phyloP scores from a whole-genome alignment of 176 grass and related monocot genomes.

The Dactylis glomerata region DNA sequence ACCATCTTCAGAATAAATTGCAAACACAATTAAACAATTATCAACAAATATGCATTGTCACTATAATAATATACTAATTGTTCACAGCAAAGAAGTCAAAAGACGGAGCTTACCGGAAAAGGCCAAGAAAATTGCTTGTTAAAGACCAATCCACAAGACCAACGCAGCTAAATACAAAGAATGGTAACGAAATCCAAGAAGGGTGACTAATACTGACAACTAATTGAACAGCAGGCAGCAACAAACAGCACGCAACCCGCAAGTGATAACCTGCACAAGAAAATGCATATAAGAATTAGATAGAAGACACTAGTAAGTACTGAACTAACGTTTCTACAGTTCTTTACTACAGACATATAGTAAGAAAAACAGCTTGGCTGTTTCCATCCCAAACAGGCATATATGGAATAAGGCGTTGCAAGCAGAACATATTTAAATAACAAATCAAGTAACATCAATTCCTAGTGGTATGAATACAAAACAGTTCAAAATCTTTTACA shows the following conservation, averaged over 20 bases:
- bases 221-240: constrained; percentile 83
- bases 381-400: not conserved
- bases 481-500: not conserved
- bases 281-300: constrained; percentile 40
- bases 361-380: not conserved
- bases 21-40: constrained; percentile 27
- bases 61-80: constrained; percentile 11
- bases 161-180: constrained; percentile 97
- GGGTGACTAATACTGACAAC: constrained; percentile 92
- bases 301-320: not conserved
- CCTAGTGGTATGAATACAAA: constrained; percentile 2
- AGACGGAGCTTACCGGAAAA: constrained; percentile 74
- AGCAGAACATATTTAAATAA: not conserved
- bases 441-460: not conserved
- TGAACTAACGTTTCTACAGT: constrained; percentile 15
- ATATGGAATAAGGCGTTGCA: constrained; percentile 7
- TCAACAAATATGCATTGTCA: constrained; percentile 6
- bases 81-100: not conserved
- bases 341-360: constrained; percentile 14
- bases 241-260: constrained; percentile 77
- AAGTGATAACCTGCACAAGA: constrained; percentile 76
- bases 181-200: constrained; percentile 92
- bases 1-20: constrained; percentile 57
- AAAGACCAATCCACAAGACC: constrained; percentile 98
- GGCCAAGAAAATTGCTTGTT: constrained; percentile 97